phyloP scores from a whole-genome alignment of 2,329 filamentous ascomycete species.

The Ascochyta lentis region DNA sequence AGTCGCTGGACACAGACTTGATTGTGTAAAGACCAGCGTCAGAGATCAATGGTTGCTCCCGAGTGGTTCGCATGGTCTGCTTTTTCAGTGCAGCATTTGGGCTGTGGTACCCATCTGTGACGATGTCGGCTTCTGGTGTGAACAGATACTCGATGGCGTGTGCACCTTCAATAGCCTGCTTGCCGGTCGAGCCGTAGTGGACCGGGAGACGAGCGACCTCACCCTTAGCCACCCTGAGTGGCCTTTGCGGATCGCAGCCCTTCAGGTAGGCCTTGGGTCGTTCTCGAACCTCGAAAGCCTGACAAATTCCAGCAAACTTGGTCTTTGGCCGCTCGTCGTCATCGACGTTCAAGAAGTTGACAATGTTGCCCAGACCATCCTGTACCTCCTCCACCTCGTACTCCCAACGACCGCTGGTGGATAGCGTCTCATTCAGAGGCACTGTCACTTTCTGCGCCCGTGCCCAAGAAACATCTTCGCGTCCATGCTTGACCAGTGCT shows the following conservation, averaged over 20 bases:
- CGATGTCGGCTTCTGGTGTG: slow-evolving; percentile 73
- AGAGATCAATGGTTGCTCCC: slow-evolving; percentile 71
- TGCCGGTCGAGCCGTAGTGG: slow-evolving; percentile 68
- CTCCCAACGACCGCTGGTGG: slow-evolving; percentile 78
- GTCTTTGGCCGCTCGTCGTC: slow-evolving; percentile 70
- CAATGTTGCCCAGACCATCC: slow-evolving; percentile 86
- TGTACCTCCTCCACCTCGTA: slow-evolving; percentile 92
- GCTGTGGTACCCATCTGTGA: slow-evolving; percentile 71
- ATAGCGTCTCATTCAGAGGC: slow-evolving; percentile 88
- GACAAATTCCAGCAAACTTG: slow-evolving; percentile 69
- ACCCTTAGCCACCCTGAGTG: slow-evolving; percentile 83
- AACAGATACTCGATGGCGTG: slow-evolving; percentile 84
- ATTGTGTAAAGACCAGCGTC: slow-evolving; percentile 87
- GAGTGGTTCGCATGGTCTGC: slow-evolving; percentile 66
- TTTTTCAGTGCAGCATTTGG: slow-evolving; percentile 64
- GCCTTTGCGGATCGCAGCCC: slow-evolving; percentile 79
- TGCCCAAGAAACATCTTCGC: slow-evolving; percentile 81
- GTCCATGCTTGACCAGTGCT: slow-evolving; percentile 62
- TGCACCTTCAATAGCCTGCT: slow-evolving; percentile 64
- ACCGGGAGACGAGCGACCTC: slow-evolving; percentile 72
- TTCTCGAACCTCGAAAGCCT: slow-evolving; percentile 85
- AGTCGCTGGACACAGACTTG: slow-evolving; percentile 77
- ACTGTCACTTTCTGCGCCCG: slow-evolving; percentile 76
- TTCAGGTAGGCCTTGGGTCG: slow-evolving; percentile 75
- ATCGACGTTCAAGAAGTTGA: slow-evolving; percentile 71